A percentile compares a stretch with the other conserved stretches of the same genome.
phyloP scores from a whole-genome alignment of 192 early-diverging fungal genomes.

The Coemansia sp. region DNA sequence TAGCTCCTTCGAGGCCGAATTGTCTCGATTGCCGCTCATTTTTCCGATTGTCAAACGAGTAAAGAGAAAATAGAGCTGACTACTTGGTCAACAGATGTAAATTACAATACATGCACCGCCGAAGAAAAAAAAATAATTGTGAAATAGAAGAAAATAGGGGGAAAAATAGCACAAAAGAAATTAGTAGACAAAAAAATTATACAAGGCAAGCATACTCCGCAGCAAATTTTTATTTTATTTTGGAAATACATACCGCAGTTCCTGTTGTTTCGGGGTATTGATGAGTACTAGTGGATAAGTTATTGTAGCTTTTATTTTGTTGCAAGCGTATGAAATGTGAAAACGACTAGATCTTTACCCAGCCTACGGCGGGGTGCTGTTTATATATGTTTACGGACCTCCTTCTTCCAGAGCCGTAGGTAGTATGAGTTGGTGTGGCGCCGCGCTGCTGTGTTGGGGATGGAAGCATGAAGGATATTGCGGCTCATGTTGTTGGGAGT shows the following conservation, averaged over 20 bases:
- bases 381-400: no score
- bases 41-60: neutral
- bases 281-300: no score
- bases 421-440: no score
- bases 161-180: no score
- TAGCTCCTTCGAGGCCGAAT: constrained; percentile 21
- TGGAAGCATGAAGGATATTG: no score
- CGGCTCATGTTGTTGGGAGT: no score
- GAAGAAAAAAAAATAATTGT: neutral
- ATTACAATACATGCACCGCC: constrained; percentile 3
- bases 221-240: neutral
- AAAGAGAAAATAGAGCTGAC: neutral
- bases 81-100: neutral
- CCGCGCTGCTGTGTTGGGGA: no score
- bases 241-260: neutral
- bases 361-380: no score
- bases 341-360: no score
- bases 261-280: neutral
- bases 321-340: no score
- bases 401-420: no score
- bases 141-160: constrained; percentile 5
- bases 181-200: neutral
- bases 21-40: neutral
- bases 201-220: neutral
- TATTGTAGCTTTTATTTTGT: no score